phyloP scores from a whole-genome alignment of 768 basidiomycete species.

The Rhodotorula sphaerocarpa region DNA sequence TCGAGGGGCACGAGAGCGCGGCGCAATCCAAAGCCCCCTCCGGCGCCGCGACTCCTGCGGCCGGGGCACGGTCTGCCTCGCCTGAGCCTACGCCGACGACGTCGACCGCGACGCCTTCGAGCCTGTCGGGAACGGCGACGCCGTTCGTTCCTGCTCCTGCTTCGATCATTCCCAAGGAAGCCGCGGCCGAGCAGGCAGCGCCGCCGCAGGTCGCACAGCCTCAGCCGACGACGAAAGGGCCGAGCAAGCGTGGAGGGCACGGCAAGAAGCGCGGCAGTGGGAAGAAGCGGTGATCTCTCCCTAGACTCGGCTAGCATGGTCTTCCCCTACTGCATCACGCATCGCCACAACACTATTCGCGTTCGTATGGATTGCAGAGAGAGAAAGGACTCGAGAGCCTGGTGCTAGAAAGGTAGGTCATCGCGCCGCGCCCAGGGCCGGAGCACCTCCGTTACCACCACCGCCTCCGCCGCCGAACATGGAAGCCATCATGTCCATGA shows the following conservation, averaged over 20 bases:
- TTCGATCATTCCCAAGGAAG: no score
- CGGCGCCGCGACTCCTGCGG: neutral
- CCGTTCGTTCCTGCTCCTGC: neutral
- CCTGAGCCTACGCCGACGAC: no score
- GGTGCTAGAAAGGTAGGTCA: no score
- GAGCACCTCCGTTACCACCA: neutral
- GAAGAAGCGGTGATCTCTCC: neutral
- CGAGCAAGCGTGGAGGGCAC: neutral
- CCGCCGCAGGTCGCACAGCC: neutral
- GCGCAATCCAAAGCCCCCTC: neutral
- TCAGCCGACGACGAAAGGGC: neutral
- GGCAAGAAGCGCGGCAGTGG: neutral
- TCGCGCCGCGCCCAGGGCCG: neutral
- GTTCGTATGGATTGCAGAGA: no score
- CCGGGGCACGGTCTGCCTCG: neutral
- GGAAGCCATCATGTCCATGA: constrained; percentile 46
- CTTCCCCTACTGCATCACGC: neutral
- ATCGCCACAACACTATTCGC: neutral
- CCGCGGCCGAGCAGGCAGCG: neutral
- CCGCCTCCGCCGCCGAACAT: constrained; percentile 28
- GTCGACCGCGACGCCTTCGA: neutral
- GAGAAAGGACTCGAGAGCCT: no score
- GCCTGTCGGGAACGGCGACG: neutral
- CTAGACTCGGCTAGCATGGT: neutral
- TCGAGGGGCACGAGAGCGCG: constrained; percentile 8